A percentile compares a stretch with the other conserved stretches of the same genome.
phyloP scores from a whole-genome alignment of 2,329 filamentous ascomycete genomes.

The Didymella lethalis region DNA sequence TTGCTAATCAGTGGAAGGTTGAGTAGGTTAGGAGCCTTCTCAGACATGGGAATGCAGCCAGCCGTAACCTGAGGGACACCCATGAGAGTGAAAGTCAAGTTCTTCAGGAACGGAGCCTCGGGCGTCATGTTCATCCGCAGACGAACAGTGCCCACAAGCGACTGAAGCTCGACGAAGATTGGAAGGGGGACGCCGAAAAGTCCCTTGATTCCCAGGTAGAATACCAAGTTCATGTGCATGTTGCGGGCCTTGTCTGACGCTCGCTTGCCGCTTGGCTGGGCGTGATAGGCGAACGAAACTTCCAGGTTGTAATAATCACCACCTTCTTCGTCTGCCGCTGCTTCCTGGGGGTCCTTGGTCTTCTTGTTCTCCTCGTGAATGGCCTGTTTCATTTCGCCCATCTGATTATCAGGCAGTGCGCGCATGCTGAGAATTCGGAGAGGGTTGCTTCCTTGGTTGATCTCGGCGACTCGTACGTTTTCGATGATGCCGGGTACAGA shows the following conservation, averaged over 20 bases:
- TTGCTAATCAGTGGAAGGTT: conserved; percentile 93
- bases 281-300: conserved; percentile 89
- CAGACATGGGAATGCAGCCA: conserved; percentile 90
- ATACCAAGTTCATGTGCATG: conserved; percentile 96
- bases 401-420: conserved; percentile 82
- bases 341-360: conserved; percentile 83
- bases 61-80: conserved; percentile 89
- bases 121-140: conserved; percentile 85
- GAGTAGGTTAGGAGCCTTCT: conserved; percentile 86
- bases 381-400: conserved; percentile 81
- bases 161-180: conserved; percentile 87
- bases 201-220: conserved; percentile 89
- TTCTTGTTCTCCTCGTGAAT: conserved; percentile 81
- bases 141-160: conserved; percentile 87
- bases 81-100: conserved; percentile 92
- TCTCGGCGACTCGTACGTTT: conserved; percentile 92
- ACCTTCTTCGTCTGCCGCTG: conserved; percentile 87
- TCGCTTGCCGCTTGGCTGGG: conserved; percentile 73
- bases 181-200: conserved; percentile 88
- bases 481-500: conserved; percentile 91
- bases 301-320: conserved; percentile 94
- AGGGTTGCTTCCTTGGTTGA: conserved; percentile 91
- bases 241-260: conserved; percentile 86
- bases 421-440: conserved; percentile 87
- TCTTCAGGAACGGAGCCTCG: conserved; percentile 90